Conservation (phyloP, 169 alveolate genomes). For the Eimeria praecox region DNA sequence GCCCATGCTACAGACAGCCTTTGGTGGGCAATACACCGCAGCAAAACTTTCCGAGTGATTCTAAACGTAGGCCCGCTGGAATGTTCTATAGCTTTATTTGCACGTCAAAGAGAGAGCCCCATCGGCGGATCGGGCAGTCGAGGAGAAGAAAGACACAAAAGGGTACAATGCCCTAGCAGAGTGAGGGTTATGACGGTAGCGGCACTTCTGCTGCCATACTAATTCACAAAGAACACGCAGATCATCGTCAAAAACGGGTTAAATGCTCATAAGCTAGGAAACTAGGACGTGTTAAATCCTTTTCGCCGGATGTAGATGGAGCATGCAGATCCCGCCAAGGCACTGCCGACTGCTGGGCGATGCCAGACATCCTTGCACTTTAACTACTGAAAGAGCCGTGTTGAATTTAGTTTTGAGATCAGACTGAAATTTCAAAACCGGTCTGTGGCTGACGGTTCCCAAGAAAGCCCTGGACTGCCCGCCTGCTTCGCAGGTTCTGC, state of each 20-base stretch:
- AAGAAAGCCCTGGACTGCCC: neutral
- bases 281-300: neutral
- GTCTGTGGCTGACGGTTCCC: neutral
- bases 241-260: neutral
- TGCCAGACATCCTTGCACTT: neutral
- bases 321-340: conserved; percentile 37
- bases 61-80: neutral
- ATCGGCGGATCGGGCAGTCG: neutral
- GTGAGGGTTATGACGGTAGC: neutral
- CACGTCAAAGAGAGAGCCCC: neutral
- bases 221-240: neutral
- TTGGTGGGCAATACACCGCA: neutral
- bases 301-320: too few relatives aligned
- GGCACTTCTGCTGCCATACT: neutral
- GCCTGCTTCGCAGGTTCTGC: neutral
- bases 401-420: neutral
- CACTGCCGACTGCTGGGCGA: conserved; percentile 39
- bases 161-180: neutral
- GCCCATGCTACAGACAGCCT: neutral
- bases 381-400: neutral
- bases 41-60: neutral
- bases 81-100: neutral
- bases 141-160: neutral
- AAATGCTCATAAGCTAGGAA: neutral
- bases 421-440: neutral